Conservation (phyloP, 2,329 filamentous ascomycete genomes). For the Anthostomella pinea region DNA sequence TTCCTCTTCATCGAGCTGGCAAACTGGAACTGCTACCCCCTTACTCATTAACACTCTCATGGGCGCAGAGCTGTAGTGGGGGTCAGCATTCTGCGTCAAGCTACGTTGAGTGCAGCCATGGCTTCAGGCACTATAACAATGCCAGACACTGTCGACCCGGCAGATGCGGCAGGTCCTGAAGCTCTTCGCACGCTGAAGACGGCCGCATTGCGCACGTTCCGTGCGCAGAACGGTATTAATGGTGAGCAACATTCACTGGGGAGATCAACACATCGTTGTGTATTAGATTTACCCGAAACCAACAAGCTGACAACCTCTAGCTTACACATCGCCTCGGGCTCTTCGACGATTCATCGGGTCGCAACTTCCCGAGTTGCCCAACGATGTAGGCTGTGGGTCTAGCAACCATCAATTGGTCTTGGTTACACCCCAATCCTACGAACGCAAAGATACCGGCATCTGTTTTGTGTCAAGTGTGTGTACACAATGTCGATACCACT, state of each 20-base stretch:
- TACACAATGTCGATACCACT: constrained; percentile 27
- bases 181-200: constrained; percentile 2
- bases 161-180: not conserved
- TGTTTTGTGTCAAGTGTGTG: constrained; percentile 28
- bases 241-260: constrained; percentile 8
- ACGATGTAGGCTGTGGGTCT: constrained; percentile 12
- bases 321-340: constrained; percentile 28
- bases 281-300: not conserved
- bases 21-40: no score
- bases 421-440: constrained; percentile 18
- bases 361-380: constrained; percentile 18
- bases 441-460: constrained; percentile 3
- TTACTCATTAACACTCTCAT: no score
- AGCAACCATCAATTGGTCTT: constrained; percentile 28
- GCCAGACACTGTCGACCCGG: not conserved
- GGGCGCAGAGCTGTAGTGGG: no score
- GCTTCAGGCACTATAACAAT: not conserved
- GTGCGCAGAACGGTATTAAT: constrained; percentile 2
- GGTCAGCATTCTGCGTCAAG: no score
- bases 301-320: constrained; percentile 14
- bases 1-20: no score
- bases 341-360: constrained; percentile 25
- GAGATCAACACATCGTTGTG: no score
- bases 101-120: no score
- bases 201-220: constrained; percentile 8